Conservation (phyloP, 1,139 yeast genomes). For the Nakaseomyces nivariensis region DNA sequence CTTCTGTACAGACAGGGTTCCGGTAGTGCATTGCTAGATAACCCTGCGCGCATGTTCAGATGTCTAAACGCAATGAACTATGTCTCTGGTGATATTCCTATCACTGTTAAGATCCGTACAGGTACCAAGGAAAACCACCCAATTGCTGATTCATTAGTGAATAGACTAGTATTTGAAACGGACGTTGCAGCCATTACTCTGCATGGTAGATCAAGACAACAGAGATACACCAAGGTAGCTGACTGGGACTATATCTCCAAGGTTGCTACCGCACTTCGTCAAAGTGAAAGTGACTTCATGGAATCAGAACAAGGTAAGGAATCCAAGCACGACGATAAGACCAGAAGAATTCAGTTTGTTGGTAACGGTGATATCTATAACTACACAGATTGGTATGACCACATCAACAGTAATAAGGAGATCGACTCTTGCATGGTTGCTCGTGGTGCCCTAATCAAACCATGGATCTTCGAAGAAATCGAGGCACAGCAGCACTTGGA, state of each 20-base stretch:
- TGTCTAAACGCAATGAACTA: slow-evolving; percentile 84
- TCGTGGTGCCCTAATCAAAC: slow-evolving; percentile 93
- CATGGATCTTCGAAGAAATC: slow-evolving; percentile 97
- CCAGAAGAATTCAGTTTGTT: slow-evolving; percentile 48
- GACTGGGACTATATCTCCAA: slow-evolving; percentile 85
- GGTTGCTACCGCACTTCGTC: slow-evolving; percentile 60
- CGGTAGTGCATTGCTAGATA: slow-evolving; percentile 88
- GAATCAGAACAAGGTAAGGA: slow-evolving; percentile 48
- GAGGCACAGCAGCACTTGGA: slow-evolving; percentile 83
- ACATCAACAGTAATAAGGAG: slow-evolving; percentile 43
- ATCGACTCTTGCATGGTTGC: slow-evolving; percentile 97
- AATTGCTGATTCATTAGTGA: slow-evolving; percentile 68
- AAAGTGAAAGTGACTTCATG: slow-evolving; percentile 39
- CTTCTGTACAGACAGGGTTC: slow-evolving; percentile 86
- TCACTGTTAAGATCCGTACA: slow-evolving; percentile 84
- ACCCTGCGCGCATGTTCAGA: slow-evolving; percentile 70
- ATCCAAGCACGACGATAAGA: slow-evolving; percentile 19
- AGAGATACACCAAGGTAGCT: slow-evolving; percentile 81
- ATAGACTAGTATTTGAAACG: slow-evolving; percentile 61
- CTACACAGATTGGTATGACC: slow-evolving; percentile 85
- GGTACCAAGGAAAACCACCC: slow-evolving; percentile 82
- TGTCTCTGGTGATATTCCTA: slow-evolving; percentile 80
- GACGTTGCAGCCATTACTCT: slow-evolving; percentile 86
- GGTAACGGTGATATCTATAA: slow-evolving; percentile 94
- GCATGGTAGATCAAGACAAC: slow-evolving; percentile 95